Evolutionary conservation across 176 grass and related monocot genomes (phyloP).

Genomic region (Avena insularis): DNA sequence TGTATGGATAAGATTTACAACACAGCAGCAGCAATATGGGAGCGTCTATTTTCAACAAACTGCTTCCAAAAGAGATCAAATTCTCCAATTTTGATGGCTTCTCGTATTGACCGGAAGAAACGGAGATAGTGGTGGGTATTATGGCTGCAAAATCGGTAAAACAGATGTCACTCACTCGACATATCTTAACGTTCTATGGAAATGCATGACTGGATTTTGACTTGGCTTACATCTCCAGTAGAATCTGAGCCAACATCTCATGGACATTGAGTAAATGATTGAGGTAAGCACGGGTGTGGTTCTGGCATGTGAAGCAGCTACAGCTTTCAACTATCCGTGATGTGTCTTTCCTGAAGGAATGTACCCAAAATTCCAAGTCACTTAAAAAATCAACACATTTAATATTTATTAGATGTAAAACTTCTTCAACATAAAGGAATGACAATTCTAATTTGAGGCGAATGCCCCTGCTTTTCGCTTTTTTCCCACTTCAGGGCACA

Average conservation of each 20-base stretch:
- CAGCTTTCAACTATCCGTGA: slow-evolving; percentile 73
- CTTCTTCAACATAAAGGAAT: not conserved
- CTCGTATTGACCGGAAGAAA: slow-evolving; percentile 72
- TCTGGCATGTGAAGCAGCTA: slow-evolving; percentile 89
- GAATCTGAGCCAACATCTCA: slow-evolving; percentile 94
- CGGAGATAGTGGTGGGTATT: slow-evolving; percentile 93
- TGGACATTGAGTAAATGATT: slow-evolving; percentile 94
- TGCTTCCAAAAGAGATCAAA: slow-evolving; percentile 63
- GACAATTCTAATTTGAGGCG: not conserved
- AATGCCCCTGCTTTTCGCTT: not conserved
- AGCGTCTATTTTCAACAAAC: slow-evolving; percentile 66
- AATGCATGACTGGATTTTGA: slow-evolving; percentile 7
- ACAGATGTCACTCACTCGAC: not conserved
- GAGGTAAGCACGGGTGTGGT: slow-evolving; percentile 92
- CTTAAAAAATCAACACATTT: slow-evolving; percentile 2
- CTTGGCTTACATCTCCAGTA: slow-evolving; percentile 91
- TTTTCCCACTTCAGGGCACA: slow-evolving; percentile 1
- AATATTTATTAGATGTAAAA: not conserved
- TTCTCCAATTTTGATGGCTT: slow-evolving; percentile 66
- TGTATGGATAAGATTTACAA: not conserved
- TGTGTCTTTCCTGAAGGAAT: slow-evolving; percentile 72
- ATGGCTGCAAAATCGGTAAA: slow-evolving; percentile 64
- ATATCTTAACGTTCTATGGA: not conserved
- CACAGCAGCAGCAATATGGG: slow-evolving; percentile 49
- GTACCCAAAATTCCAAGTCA: slow-evolving; percentile 5